phyloP scores from a whole-genome alignment of 768 basidiomycete species.

The Agrocybe pediades region DNA sequence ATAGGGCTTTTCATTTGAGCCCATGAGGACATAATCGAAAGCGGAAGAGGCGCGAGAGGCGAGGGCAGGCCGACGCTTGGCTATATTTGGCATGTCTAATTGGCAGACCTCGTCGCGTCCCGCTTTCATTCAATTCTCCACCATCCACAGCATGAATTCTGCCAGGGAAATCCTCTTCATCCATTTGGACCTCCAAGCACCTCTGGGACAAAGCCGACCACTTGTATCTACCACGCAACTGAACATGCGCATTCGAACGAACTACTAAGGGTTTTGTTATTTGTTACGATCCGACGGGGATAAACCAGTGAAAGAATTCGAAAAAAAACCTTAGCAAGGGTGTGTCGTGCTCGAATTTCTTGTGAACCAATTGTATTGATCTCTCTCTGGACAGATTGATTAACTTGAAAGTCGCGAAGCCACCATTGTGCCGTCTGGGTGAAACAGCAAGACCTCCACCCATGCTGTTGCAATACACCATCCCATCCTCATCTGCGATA shows the following conservation, averaged over 20 bases:
- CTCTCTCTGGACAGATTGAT: slow-evolving; percentile 50
- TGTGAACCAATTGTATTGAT: slow-evolving; percentile 8
- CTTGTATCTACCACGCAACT: slow-evolving; percentile 79
- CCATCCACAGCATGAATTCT: not conserved
- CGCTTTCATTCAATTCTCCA: not conserved
- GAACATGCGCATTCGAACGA: slow-evolving; percentile 70
- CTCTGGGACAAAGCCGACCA: slow-evolving; percentile 66
- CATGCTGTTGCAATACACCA: slow-evolving; percentile 55
- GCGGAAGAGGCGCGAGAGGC: slow-evolving; percentile 12
- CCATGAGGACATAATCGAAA: slow-evolving; percentile 3
- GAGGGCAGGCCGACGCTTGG: too few species aligned
- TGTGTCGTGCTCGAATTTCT: slow-evolving; percentile 32
- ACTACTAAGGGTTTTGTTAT: slow-evolving; percentile 59
- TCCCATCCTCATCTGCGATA: slow-evolving; percentile 49
- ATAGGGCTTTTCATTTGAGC: too few species aligned
- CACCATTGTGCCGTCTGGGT: slow-evolving; percentile 66
- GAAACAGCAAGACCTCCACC: slow-evolving; percentile 52
- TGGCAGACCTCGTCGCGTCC: not conserved
- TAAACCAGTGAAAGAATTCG: slow-evolving; percentile 54
- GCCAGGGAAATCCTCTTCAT: slow-evolving; percentile 43
- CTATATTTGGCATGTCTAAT: slow-evolving; percentile 15
- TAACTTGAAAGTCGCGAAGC: slow-evolving; percentile 65
- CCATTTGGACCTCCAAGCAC: slow-evolving; percentile 71
- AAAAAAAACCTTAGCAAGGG: slow-evolving; percentile 73
- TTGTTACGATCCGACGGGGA: slow-evolving; percentile 66